Evolutionary conservation across 1,284 basidiomycete species (phyloP), one percentile per base, ranked within the genome.

Genomic region (Heliocybe sulcata): DNA sequence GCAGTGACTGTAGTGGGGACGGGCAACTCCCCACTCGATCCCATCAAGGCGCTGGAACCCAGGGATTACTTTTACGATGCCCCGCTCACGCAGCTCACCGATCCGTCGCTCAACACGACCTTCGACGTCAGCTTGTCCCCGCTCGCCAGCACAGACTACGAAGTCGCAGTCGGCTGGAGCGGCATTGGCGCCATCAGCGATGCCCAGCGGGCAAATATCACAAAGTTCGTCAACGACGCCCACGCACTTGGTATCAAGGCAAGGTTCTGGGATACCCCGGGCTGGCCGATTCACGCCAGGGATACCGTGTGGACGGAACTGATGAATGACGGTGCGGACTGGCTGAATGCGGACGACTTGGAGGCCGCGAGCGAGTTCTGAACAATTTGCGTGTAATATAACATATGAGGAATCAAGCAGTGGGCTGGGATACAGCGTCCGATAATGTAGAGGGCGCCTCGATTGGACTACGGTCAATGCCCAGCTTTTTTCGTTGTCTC

Each of bases 41-140:
- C 65, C 6, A 72, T 81, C 53, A 71, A 74, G 59, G 72, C 69
- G 2, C 67, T 79, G 23, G 65, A 63, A 22, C 75, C 76, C 9
- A 69, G 80, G 31, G 77, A 81, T 58, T 67, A 77, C 52, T 81
- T 82, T 65, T 80, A 77, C 63, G 79, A 82, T 60, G 80, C 75
- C 25, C 79, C 78, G 3, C 65, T 82, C 51, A 70, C 68, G 16
- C 68, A 67, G 35, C 68, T 78, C n/a, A 67, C 66, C 25, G 65
- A 70, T 56, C 61, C 70, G 1, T 63, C 67, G 3, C 61, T 65
- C 3, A 73, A 72, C 57, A 70, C 69, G 20, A 73, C 69, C 3
- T 80, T 71, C 68, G 70, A 74, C 57, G 57, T 65, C 3, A 72
- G 71, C 1, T 59, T 81, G 25, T 72, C 78, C 11, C 79, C 79